Conservation (phyloP, 169 alveolate genomes). For the Cryptosporidium ubiquitum region DNA sequence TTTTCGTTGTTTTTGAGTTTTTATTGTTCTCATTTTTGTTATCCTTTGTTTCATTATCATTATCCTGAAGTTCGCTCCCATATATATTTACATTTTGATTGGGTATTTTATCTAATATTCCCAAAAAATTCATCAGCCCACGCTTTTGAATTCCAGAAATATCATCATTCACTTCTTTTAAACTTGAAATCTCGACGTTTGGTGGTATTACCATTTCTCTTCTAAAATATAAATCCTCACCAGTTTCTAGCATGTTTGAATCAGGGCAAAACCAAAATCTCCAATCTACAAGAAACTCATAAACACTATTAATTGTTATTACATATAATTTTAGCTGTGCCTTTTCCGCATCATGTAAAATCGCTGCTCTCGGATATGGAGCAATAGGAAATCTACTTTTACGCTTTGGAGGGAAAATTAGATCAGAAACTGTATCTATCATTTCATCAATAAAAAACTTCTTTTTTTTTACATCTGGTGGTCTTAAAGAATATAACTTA, state of each 20-base stretch:
- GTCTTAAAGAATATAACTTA: constrained; percentile 42
- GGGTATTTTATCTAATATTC: constrained; percentile 61
- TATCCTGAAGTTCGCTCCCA: neutral
- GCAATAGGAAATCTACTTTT: constrained; percentile 36
- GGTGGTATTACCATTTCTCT: constrained; percentile 62
- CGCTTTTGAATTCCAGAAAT: neutral
- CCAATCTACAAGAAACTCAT: constrained; percentile 56
- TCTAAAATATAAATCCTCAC: constrained; percentile 67
- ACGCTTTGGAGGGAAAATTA: constrained; percentile 53
- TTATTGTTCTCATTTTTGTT: neutral
- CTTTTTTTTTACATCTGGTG: constrained; percentile 10
- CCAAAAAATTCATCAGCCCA: constrained; percentile 57
- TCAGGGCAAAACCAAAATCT: constrained; percentile 71
- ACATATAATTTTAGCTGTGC: constrained; percentile 35
- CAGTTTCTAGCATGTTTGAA: constrained; percentile 63
- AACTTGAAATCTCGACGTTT: constrained; percentile 21
- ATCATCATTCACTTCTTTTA: neutral
- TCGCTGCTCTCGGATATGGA: constrained; percentile 67
- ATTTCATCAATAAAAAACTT: constrained; percentile 41
- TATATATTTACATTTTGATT: neutral
- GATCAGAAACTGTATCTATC: constrained; percentile 24
- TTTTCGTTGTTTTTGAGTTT: neutral
- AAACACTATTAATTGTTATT: constrained; percentile 37
- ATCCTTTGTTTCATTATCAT: neutral
- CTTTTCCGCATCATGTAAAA: constrained; percentile 49